Evolutionary conservation across 768 basidiomycete genomes (phyloP), one percentile per base, ranked within the genome.

Genomic region (Tricholoma bakamatsutake): DNA sequence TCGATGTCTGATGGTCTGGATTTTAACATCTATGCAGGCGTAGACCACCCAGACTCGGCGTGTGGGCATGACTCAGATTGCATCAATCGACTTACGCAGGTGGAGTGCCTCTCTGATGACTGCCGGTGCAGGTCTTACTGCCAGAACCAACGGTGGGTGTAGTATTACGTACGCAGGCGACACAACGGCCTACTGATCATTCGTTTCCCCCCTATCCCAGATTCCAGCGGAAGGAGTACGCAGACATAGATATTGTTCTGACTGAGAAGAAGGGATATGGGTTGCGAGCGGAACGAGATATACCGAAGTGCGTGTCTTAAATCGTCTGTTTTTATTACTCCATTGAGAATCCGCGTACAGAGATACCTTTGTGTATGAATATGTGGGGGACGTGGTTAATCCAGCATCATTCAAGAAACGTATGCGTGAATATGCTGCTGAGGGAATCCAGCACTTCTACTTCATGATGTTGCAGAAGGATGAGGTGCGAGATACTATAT

Each of bases 401-500:
- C 88, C 92, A 34, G 73, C 76, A 10, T 87, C 88, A 13, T 97
- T 99, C 69, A 83, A 88, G 71, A 93, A 91, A 69, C 85, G 96
- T 30, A 98, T 99, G 93, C 82, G 88, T 37, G 87, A 88, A 8
- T 99, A 99, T 67, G 95, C 84, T 2, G 82, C 86, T 42, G 92
- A 97, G 67, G 96, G 96, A 15, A 93, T 98, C 60, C 79, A 82
- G 52, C 97, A 98, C 69, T 99, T 98, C 64, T 99, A 98, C 74
- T 99, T 99, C 69, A 99, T 98, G 97, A 95, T 96, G 90, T 71
- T 99, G 56, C 97, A 99, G 73, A 93, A 91, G 67, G 94, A 96
- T 62, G 94, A 98, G 81, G 95, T 93, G 61, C 54, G 83, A 70
- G 12, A 15, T 33, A 39, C 24, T 12, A 55, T 21, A 37, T 51